Evolutionary conservation across 2,329 filamentous ascomycete species (phyloP), one percentile per base, ranked within the genome.

Genomic region (Metarhizium humberi): DNA sequence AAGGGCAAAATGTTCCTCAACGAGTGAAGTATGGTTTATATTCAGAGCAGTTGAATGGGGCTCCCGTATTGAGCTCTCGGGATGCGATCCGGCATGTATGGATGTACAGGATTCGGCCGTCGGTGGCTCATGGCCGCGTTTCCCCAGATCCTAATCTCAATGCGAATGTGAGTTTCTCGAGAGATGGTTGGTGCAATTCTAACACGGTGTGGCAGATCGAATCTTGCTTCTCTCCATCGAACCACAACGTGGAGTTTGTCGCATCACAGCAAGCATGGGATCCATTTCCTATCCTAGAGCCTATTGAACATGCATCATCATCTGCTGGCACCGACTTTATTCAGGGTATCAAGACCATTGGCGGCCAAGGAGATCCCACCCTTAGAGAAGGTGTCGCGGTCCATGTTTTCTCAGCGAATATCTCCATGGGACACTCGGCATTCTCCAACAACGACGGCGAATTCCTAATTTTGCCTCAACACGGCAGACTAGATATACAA

Each of bases 401-500:
- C 1, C 75, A 77, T 58, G 66, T 77, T 38, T 78, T 76, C 60
- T 66, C 71, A 53, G 69, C 71, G 56, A 76, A 76, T 56, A 63
- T 63, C 2, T 69, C 63, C 58, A 79, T 80, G 77, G 64, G 45
- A 16, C 69, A 69, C 6, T 64, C 69, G 20, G 76, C 77, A 0
- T 78, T 77, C 56, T 73, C 54, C 57, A 62, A 60, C 53, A 59
- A 61, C 38, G 85, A 88, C 57, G 85, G 85, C 16, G 85, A 88
- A 64, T 78, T 85, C 57, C 71, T 87, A 53, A 84, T 88, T 50
- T 75, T 87, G 3, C 82, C 79, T 0, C 85, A 88, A 57, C 77
- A 84, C 59, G 85, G 85, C 13, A 73, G 78, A 0, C 73, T 88
- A 2, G 80, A 87, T 60, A 83, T 88, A 49, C 83, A 85, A 63